Conservation (phyloP, 164 flowering plant genomes). For the Euptelea pleiosperma region DNA sequence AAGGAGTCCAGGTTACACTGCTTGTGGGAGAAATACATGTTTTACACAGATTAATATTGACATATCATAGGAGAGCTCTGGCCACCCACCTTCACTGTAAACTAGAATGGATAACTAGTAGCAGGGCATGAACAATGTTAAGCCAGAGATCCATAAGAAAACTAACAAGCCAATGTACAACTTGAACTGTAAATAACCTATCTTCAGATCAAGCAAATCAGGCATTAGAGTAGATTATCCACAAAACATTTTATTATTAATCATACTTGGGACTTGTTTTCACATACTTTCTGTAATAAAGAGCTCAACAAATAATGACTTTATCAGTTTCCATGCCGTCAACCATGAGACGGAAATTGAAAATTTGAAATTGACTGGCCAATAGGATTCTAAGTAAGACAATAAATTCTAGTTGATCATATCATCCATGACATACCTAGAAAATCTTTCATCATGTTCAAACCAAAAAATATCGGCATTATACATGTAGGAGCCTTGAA, state of each 20-base stretch:
- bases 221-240: not conserved
- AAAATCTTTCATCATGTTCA: constrained; percentile 26
- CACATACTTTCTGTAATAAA: not conserved
- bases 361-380: not conserved
- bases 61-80: no score
- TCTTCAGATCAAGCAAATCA: not conserved
- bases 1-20: no score
- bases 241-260: no score
- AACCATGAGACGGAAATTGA: not conserved
- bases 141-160: no score
- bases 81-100: no score
- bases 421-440: constrained; percentile 28
- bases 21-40: no score
- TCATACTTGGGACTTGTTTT: not conserved
- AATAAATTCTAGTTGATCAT: not conserved
- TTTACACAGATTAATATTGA: no score
- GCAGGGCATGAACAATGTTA: no score
- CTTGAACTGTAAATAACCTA: not conserved
- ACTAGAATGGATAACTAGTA: no score
- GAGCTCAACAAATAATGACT: not conserved
- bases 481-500: constrained; percentile 32
- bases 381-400: not conserved
- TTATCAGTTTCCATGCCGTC: not conserved
- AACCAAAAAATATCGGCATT: constrained; percentile 31
- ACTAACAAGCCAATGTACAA: not conserved